phyloP scores from a whole-genome alignment of 768 basidiomycete genomes.

The Paxillus ammoniavirescens region DNA sequence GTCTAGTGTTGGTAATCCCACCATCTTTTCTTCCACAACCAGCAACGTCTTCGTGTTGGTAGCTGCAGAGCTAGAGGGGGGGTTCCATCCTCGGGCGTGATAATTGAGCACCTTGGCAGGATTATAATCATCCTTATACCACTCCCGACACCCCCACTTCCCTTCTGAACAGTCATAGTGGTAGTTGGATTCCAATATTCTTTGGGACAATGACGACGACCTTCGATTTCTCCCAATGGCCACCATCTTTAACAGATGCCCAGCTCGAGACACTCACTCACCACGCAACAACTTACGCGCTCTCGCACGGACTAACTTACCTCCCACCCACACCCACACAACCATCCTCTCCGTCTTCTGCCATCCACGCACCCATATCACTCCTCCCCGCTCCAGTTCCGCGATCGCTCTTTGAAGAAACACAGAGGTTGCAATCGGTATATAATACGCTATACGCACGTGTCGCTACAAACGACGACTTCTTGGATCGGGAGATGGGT shows the following conservation, averaged over 20 bases:
- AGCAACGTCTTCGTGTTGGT: too few relatives aligned
- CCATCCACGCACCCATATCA: slow-evolving; percentile 88
- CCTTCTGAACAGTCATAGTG: too few relatives aligned
- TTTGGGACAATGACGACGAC: slow-evolving; percentile 16
- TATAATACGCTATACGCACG: slow-evolving; percentile 89
- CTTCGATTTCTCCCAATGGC: slow-evolving; percentile 66
- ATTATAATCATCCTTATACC: too few relatives aligned
- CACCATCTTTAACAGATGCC: slow-evolving; percentile 58
- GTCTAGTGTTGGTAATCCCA: too few relatives aligned
- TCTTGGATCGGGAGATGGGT: slow-evolving; percentile 85
- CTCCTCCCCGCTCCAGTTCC: slow-evolving; percentile 90
- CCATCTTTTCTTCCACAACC: too few relatives aligned
- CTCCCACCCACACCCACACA: slow-evolving; percentile 51
- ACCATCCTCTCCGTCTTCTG: slow-evolving; percentile 60
- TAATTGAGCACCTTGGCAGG: too few relatives aligned
- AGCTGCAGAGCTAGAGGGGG: too few relatives aligned
- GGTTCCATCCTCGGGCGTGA: too few relatives aligned
- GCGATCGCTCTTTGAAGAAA: slow-evolving; percentile 61
- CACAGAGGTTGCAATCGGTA: slow-evolving; percentile 61
- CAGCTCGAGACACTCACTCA: slow-evolving; percentile 61
- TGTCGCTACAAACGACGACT: slow-evolving; percentile 73
- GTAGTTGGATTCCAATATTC: background rate
- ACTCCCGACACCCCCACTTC: too few relatives aligned
- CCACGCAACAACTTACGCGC: slow-evolving; percentile 76
- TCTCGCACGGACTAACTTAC: slow-evolving; percentile 83